phyloP scores from a whole-genome alignment of 2,329 filamentous ascomycete species.

The Cordyceps cicadae region DNA sequence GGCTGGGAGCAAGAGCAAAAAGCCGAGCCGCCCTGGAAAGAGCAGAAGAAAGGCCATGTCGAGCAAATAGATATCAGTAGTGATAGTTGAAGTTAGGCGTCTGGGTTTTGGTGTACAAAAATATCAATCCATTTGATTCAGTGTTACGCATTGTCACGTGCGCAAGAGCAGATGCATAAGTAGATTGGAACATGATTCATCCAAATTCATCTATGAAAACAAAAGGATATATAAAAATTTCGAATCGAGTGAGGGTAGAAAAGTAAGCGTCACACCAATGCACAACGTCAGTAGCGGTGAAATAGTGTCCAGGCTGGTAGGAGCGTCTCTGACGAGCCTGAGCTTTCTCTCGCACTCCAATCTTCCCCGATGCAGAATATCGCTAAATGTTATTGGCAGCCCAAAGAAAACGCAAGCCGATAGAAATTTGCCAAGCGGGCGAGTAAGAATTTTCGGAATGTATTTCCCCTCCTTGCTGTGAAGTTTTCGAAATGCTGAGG shows the following conservation, averaged over 20 bases:
- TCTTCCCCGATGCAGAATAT: conserved; percentile 3
- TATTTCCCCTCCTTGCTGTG: background rate
- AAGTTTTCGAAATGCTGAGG: background rate
- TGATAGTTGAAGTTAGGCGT: background rate
- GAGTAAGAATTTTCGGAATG: background rate
- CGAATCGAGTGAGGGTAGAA: conserved; percentile 10
- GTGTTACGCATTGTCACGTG: background rate
- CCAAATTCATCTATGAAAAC: conserved; percentile 26
- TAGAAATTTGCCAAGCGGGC: background rate
- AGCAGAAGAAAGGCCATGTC: conserved; percentile 39
- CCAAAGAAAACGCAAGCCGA: conserved; percentile 6
- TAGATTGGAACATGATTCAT: conserved; percentile 6
- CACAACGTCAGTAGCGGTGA: background rate
- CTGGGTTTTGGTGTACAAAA: conserved; percentile 1
- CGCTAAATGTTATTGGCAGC: conserved; percentile 8
- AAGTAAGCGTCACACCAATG: background rate
- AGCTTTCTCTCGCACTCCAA: background rate
- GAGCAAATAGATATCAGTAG: conserved; percentile 19
- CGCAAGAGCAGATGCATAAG: background rate
- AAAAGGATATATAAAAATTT: conserved; percentile 28
- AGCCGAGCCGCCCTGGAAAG: conserved; percentile 39
- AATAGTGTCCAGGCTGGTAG: background rate
- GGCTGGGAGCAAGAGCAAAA: conserved; percentile 32
- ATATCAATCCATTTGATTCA: conserved; percentile 2
- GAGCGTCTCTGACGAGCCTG: background rate